phyloP scores from a whole-genome alignment of 371 early-diverging fungal genomes.

The Rhizopus sp. region DNA sequence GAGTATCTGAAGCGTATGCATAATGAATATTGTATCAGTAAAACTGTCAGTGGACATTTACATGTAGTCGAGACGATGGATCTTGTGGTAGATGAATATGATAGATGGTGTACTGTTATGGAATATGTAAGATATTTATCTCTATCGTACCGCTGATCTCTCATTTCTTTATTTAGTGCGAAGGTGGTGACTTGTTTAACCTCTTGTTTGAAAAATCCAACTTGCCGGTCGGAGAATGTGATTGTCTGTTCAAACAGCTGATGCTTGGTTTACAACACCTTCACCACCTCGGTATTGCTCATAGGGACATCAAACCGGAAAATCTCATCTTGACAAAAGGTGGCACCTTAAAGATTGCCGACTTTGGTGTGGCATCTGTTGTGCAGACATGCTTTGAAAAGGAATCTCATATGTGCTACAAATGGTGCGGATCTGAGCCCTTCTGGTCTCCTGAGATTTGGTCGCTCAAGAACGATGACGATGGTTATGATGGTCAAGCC shows the following conservation, averaged over 20 bases:
- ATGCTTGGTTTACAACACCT: constrained; percentile 94
- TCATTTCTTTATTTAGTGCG: constrained; percentile 39
- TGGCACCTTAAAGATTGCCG: constrained; percentile 94
- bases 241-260: constrained; percentile 81
- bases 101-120: constrained; percentile 66
- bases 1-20: constrained; percentile 70
- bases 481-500: constrained; percentile 79
- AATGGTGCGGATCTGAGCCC: constrained; percentile 86
- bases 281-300: constrained; percentile 90
- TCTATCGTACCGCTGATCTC: not conserved
- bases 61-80: constrained; percentile 76
- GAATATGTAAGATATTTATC: constrained; percentile 53
- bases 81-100: constrained; percentile 58
- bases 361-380: constrained; percentile 96
- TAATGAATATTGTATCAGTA: constrained; percentile 75
- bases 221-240: constrained; percentile 47
- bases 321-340: constrained; percentile 86
- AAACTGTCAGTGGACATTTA: constrained; percentile 60
- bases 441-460: constrained; percentile 92
- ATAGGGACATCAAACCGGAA: constrained; percentile 90
- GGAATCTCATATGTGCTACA: constrained; percentile 65
- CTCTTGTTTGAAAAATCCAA: constrained; percentile 39
- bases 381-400: constrained; percentile 81
- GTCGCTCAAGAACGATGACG: constrained; percentile 32
- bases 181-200: constrained; percentile 67